Conservation (phyloP, 345 rosid species). For the Citrus reticulata region DNA sequence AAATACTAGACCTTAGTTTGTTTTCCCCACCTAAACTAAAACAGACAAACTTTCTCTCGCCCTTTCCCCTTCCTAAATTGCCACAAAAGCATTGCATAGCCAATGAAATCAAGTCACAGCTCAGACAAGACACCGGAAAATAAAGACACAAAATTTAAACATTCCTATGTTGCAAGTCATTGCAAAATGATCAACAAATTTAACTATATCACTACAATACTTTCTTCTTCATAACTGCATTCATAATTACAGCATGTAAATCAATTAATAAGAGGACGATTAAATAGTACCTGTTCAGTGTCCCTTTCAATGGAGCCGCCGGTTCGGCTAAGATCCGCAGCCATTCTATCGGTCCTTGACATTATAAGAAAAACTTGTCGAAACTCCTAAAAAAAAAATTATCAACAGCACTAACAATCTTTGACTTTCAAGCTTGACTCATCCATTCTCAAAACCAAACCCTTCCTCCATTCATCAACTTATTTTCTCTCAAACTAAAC, state of each 20-base stretch:
- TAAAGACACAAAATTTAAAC: not conserved
- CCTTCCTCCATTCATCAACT: slow-evolving; percentile 33
- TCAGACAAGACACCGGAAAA: not conserved
- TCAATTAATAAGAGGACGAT: not conserved
- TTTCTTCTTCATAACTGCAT: not conserved
- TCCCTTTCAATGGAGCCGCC: slow-evolving; percentile 88
- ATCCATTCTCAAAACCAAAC: slow-evolving; percentile 33
- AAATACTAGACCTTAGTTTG: not conserved
- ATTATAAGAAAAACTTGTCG: slow-evolving; percentile 16
- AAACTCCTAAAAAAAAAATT: not conserved
- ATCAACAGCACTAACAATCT: slow-evolving; percentile 5
- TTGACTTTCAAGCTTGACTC: slow-evolving; percentile 2
- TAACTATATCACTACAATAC: not conserved
- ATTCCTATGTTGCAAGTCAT: not conserved
- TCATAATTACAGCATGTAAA: not conserved
- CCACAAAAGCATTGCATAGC: not conserved
- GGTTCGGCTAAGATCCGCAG: slow-evolving; percentile 85
- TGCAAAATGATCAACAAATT: not conserved
- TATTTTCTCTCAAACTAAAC: slow-evolving; percentile 27
- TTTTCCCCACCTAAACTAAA: not conserved
- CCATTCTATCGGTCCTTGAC: slow-evolving; percentile 74
- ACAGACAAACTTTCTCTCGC: not conserved
- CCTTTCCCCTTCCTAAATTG: not conserved
- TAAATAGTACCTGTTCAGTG: slow-evolving; percentile 75
- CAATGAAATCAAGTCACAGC: not conserved